Evolutionary conservation across 2,329 filamentous ascomycete species (phyloP), one percentile per base, ranked within the genome.

Genomic region (Whalleya microplaca): DNA sequence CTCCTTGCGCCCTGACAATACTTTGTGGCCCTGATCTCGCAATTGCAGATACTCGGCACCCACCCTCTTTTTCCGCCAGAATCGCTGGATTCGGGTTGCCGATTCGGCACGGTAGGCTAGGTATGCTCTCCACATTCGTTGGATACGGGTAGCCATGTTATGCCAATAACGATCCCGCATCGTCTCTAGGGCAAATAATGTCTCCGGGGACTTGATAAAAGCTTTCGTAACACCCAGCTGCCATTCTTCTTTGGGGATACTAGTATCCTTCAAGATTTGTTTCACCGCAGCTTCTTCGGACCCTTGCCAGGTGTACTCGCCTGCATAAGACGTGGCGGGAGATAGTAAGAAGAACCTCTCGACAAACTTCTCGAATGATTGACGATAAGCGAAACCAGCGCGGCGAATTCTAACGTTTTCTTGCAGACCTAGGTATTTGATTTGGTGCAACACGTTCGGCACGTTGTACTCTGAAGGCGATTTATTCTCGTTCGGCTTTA

Each of bases 401-500:
- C 95, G 87, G 65, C 95, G 89, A 74, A 99, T 99, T 45, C 95
- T 90, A 41, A 99, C 95, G 82, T 99, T 99, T 76, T 99, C 95
- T 73, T 98, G 94, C n/a, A 99, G 80, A 85, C 95, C 95, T 14
- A 99, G 88, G 69, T 99, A 99, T 72, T 99, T 98, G 82, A 98
- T 92, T 73, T 99, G 95, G 81, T 99, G 95, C 68, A 98, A 82
- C 19, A 99, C 95, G 66, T 98, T 98, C 27, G 87, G 86, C 19
- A 84, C 83, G 66, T 96, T 97, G 75, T 96, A 99, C 72, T 99
- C 95, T 10, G 86, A 88, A 0, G 92, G 89, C 2, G 93, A 96
- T 75, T 98, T 99, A 79, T 97, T 98, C 76, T 99, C 95, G 78
- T 99, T 99, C 1, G 95, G 95, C 76, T 99, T 99, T 78, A 99